phyloP scores from a whole-genome alignment of 1,139 yeast species.

The Zygosaccharomyces sapae region DNA sequence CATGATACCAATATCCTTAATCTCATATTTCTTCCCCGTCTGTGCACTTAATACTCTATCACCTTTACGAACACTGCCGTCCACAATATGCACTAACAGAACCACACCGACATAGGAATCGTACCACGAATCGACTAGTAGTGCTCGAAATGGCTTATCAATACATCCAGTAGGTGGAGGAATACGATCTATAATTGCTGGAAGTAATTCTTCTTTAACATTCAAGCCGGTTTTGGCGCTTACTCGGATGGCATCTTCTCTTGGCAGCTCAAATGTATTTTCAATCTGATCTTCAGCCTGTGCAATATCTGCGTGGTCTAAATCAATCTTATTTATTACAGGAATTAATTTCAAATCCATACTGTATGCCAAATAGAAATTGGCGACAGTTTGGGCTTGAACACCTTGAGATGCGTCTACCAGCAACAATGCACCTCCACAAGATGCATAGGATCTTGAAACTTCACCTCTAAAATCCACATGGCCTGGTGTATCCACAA shows the following conservation, averaged over 20 bases:
- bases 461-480: constrained; percentile 96
- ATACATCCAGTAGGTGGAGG: constrained; percentile 65
- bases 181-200: constrained; percentile 71
- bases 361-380: constrained; percentile 83
- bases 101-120: constrained; percentile 94
- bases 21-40: constrained; percentile 71
- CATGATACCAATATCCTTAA: constrained; percentile 92
- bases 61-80: constrained; percentile 73
- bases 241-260: constrained; percentile 73
- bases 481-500: constrained; percentile 97
- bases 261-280: constrained; percentile 72
- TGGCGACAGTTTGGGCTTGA: constrained; percentile 97
- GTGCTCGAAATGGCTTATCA: constrained; percentile 60
- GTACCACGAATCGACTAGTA: constrained; percentile 95
- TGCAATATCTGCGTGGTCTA: constrained; percentile 76
- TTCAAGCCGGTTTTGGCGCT: constrained; percentile 90
- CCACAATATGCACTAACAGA: constrained; percentile 75
- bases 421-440: constrained; percentile 86
- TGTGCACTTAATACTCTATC: constrained; percentile 74
- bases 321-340: constrained; percentile 85
- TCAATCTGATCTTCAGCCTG: constrained; percentile 80
- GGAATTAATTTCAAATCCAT: constrained; percentile 81
- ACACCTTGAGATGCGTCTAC: constrained; percentile 97
- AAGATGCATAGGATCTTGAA: constrained; percentile 87
- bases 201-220: constrained; percentile 63